These are phyloP conservation scores for Ophiostoma piceae DNA, from an alignment of 2,329 filamentous ascomycete genomes.

Conservation along the genomic window DNA sequence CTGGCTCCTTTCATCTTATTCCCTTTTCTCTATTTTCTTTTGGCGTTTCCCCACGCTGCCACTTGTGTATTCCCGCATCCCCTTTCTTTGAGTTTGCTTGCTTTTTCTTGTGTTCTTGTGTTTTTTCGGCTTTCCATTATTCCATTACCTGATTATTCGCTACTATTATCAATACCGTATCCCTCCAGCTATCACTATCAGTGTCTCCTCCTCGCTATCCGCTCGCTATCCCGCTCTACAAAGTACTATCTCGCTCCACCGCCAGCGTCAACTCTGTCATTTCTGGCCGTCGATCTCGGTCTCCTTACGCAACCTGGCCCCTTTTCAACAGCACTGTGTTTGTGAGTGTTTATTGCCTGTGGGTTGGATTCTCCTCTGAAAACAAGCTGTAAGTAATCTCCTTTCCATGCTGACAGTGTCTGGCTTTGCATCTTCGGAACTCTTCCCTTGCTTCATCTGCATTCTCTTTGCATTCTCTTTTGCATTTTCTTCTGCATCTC, in stretches of 20 bases:
- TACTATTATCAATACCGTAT: background rate
- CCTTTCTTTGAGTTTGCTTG: conserved; percentile 8
- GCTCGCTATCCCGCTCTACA: background rate
- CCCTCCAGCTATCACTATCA: too few species aligned
- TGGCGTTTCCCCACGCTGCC: background rate
- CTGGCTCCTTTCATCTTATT: background rate
- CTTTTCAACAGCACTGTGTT: background rate
- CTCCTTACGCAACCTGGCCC: conserved; percentile 6
- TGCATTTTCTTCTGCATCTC: too few species aligned
- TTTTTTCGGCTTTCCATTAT: background rate
- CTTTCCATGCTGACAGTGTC: background rate
- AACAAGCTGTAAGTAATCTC: background rate
- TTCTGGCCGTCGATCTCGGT: background rate
- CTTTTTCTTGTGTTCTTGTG: background rate
- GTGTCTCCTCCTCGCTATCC: background rate
- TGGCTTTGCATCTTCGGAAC: background rate
- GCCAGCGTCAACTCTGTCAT: background rate
- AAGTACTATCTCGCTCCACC: conserved; percentile 5
- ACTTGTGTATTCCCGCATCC: conserved; percentile 6
- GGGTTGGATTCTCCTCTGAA: background rate
- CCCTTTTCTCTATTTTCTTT: background rate
- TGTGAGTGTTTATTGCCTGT: background rate
- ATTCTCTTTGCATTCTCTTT: background rate
- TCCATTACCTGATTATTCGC: background rate
- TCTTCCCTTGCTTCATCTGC: background rate